These are phyloP conservation scores for Murraya paniculata DNA, from an alignment of 345 rosid genomes.

Conservation along the genomic window DNA sequence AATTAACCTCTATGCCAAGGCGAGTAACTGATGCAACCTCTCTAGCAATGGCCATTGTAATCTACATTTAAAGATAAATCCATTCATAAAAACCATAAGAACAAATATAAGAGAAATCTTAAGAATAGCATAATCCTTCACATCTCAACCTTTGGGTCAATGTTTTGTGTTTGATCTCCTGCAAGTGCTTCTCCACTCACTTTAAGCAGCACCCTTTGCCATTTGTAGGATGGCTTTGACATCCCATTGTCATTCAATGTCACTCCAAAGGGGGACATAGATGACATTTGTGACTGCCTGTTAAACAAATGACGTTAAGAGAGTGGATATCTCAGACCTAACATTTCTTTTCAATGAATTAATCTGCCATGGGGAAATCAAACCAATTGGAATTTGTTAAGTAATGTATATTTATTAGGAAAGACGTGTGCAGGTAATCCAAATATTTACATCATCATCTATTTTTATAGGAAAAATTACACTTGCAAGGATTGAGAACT, in stretches of 20 bases:
- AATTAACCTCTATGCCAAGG: conserved; percentile 78
- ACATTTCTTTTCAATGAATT: neutral
- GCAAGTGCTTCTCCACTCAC: conserved; percentile 99
- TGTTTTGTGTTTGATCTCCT: conserved; percentile 73
- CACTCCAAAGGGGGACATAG: conserved; percentile 54
- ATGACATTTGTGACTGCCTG: conserved; percentile 53
- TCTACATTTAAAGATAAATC: conserved; percentile 33
- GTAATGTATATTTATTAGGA: neutral
- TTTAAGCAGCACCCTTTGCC: conserved; percentile 95
- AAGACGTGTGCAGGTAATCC: neutral
- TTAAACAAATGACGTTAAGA: conserved; percentile 18
- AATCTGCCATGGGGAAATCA: neutral
- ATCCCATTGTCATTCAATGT: conserved; percentile 37
- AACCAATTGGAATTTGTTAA: neutral
- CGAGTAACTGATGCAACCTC: conserved; percentile 91
- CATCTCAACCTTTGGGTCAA: conserved; percentile 75
- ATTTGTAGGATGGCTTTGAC: conserved; percentile 55
- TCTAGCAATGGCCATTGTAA: conserved; percentile 93
- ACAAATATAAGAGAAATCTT: neutral
- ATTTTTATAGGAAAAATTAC: neutral
- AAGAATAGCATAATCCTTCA: neutral
- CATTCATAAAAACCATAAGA: conserved; percentile 11
- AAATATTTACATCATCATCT: neutral
- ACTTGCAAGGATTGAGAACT: neutral
- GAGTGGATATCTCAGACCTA: neutral